These are phyloP conservation scores for Aspergillus carlsbadensis DNA, from an alignment of 495 filamentous ascomycete species.

Conservation along the genomic window DNA sequence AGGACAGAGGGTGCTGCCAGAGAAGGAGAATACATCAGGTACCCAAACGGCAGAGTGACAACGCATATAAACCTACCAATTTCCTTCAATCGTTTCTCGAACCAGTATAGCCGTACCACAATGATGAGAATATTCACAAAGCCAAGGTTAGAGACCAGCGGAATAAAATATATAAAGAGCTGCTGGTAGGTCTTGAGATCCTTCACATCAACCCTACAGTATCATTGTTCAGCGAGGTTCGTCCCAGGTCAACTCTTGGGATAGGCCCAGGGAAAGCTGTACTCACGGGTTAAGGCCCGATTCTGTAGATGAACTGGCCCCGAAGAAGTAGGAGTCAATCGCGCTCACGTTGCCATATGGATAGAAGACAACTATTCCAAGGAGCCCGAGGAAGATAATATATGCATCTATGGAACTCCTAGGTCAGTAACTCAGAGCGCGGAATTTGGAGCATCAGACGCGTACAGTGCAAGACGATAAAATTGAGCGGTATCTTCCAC, in stretches of 20 bases:
- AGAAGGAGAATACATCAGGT: background rate
- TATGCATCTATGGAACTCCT: slow-evolving; percentile 30
- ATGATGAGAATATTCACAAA: slow-evolving; percentile 40
- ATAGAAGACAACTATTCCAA: slow-evolving; percentile 35
- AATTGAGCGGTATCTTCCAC: slow-evolving; percentile 53
- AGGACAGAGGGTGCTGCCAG: slow-evolving; percentile 13
- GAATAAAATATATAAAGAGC: slow-evolving; percentile 35
- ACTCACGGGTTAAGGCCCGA: slow-evolving; percentile 44
- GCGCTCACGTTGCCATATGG: slow-evolving; percentile 42
- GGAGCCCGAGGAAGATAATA: slow-evolving; percentile 33
- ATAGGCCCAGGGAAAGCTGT: background rate
- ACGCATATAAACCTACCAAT: background rate
- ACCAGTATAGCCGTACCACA: slow-evolving; percentile 34
- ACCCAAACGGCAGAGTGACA: background rate
- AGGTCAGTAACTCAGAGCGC: background rate
- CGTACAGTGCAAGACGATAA: slow-evolving; percentile 65
- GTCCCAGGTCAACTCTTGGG: background rate
- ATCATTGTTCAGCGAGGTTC: background rate
- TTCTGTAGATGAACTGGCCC: slow-evolving; percentile 40
- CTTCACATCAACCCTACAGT: slow-evolving; percentile 34
- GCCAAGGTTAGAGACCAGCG: slow-evolving; percentile 31
- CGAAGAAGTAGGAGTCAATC: slow-evolving; percentile 46
- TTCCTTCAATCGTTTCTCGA: slow-evolving; percentile 31
- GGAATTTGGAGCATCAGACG: background rate
- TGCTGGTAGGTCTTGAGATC: slow-evolving; percentile 40